These are phyloP conservation scores for Saccharomycopsis sp. DNA, from an alignment of 805 yeast genomes.

Conservation along the genomic window DNA sequence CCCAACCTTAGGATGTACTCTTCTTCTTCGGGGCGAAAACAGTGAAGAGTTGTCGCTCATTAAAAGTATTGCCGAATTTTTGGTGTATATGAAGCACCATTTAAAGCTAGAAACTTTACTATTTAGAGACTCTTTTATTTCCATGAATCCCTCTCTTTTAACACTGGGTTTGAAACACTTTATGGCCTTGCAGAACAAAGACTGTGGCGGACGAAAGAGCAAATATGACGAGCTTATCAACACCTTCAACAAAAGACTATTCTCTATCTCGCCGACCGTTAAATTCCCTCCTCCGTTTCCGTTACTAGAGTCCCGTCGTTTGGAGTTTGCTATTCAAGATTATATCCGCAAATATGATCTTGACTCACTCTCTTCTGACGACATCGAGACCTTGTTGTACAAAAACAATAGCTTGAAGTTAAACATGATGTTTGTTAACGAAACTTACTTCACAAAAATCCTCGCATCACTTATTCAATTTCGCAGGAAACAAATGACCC, in stretches of 20 bases:
- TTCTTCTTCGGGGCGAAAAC: conserved; percentile 74
- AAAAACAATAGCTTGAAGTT: not conserved
- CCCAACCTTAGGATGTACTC: conserved; percentile 69
- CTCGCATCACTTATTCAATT: not conserved
- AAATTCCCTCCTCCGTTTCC: conserved; percentile 64
- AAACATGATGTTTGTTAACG: not conserved
- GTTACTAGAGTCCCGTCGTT: conserved; percentile 44
- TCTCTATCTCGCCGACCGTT: conserved; percentile 85
- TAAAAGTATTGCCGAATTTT: conserved; percentile 73
- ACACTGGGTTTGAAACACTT: not conserved
- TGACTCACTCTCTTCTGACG: not conserved
- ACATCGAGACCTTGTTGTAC: not conserved
- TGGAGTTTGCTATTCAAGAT: conserved; percentile 23
- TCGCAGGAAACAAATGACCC: not conserved
- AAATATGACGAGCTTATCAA: conserved; percentile 35
- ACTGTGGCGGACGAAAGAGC: conserved; percentile 6
- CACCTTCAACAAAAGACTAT: conserved; percentile 41
- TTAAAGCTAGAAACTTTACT: conserved; percentile 72
- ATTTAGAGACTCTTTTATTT: conserved; percentile 31
- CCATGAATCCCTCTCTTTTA: conserved; percentile 6
- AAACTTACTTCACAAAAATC: not conserved
- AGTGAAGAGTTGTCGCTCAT: conserved; percentile 55
- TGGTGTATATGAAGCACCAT: conserved; percentile 74
- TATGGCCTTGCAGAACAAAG: not conserved
- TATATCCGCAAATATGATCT: not conserved